Base-by-base conservation (phyloP, 176 grass and related monocot genomes). In the Miscanthus lutarioriparius region DNA sequence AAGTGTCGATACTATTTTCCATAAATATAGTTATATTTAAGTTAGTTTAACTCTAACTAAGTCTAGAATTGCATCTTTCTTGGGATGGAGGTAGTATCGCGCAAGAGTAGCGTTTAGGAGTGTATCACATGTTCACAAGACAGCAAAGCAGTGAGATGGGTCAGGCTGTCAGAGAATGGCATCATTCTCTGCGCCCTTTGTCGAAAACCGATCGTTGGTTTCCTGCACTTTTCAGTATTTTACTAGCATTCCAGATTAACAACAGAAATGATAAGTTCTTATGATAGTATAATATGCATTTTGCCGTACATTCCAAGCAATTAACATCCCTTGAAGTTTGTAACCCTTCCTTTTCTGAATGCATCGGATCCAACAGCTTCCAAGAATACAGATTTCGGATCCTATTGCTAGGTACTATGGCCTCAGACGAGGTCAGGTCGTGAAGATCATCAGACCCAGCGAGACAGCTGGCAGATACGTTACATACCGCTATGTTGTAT, bases 391-490 rank as follows among this genome's bases (percentile, higher is more conserved):
- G 77, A 89, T 93, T 28, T 91, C 94, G 1, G 94, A 97, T 63
- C 94, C 94, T 10, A 82, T 97, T 82, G 91, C 94, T 67, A 93
- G 94, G 66, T 97, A 93, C 59, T 93, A 97, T 11, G 94, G 91
- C 36, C 94, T 97, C 47, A 93, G 54, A 64, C 86, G 94, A 72
- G 94, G 94, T 23, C 87, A 90, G 32, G 91, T 93, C n/a, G 94
- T 97, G 66, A 97, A 97, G 82, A 93, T 97, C 75, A 97, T 97
- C 86, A 92, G 91, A 5, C 91, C 94, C 54, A 93, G 94, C 27
- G 94, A 93, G 87, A 97, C 94, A 33, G 91, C 94, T 0, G 94
- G 91, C 80, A 89, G 94, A 97, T 97, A 97, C 27, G 91, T 97
- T 48, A 97, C 94, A 72, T 97, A 93, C 43, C 89, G 94, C 47